A percentile compares a stretch with the other conserved stretches of the same genome.
These are phyloP conservation scores for Fusarium sp. DNA, from an alignment of 2,329 filamentous ascomycete species.

Conservation along the genomic window DNA sequence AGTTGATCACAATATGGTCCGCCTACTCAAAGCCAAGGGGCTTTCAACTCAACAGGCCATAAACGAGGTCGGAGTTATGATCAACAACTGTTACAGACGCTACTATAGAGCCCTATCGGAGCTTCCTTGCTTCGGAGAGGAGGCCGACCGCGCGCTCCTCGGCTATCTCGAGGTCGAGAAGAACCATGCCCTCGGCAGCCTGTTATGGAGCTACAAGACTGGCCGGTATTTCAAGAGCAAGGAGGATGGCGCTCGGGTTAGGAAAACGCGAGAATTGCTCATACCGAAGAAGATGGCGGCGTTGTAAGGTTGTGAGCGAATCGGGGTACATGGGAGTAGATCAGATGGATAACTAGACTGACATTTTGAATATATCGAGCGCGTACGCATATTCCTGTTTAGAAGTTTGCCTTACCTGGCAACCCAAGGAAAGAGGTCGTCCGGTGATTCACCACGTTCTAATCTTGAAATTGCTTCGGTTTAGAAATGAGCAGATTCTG, in stretches of 20 bases:
- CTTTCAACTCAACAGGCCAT: background rate
- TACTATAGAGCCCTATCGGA: background rate
- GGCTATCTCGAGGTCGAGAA: background rate
- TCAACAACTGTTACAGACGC: background rate
- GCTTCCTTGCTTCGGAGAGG: background rate
- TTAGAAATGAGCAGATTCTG: no score
- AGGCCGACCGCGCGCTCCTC: background rate
- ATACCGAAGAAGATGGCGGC: background rate
- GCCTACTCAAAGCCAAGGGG: background rate
- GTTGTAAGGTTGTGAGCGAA: background rate
- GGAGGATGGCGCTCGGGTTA: background rate
- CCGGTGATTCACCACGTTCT: accelerated
- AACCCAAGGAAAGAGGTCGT: accelerated
- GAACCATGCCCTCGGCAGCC: background rate
- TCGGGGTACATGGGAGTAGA: background rate
- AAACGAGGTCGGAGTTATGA: background rate
- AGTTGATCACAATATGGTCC: background rate
- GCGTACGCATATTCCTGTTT: background rate
- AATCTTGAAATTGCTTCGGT: no score
- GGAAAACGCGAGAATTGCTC: background rate
- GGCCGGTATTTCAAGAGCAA: background rate
- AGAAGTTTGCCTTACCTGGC: background rate
- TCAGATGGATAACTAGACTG: background rate
- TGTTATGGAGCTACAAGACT: background rate
- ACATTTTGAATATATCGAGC: background rate